phyloP scores from a whole-genome alignment of 805 yeast species.

The Monosporozyma yasuniensis region DNA sequence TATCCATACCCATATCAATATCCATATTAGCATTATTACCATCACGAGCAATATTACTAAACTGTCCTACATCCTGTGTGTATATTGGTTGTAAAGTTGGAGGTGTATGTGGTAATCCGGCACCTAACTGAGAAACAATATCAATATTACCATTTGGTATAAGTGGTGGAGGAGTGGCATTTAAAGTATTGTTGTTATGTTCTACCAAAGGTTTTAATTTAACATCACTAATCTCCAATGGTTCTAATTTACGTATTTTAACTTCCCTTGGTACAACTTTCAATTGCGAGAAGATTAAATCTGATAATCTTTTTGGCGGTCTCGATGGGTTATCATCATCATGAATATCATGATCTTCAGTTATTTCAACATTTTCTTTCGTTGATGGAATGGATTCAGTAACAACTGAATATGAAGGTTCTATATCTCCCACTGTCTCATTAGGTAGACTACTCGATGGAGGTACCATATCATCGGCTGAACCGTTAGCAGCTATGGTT shows the following conservation, averaged over 20 bases:
- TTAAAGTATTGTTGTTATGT: not conserved
- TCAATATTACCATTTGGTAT: not conserved
- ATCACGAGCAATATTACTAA: not conserved
- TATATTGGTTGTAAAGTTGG: not conserved
- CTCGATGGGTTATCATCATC: not conserved
- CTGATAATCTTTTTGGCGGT: constrained; percentile 5
- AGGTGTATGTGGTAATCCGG: not conserved
- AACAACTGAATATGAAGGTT: not conserved
- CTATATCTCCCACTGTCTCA: not conserved
- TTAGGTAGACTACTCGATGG: not conserved
- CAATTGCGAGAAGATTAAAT: constrained; percentile 11
- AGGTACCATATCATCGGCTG: not conserved
- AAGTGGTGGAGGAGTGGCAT: not conserved
- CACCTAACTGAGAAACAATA: not conserved
- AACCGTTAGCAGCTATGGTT: not conserved
- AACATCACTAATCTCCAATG: constrained; percentile 8
- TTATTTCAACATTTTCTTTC: not conserved
- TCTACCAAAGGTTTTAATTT: not conserved
- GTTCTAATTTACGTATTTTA: constrained; percentile 14
- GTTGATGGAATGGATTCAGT: not conserved
- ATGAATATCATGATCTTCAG: not conserved
- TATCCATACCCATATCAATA: not conserved
- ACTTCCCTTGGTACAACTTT: constrained; percentile 5
- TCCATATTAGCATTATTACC: not conserved
- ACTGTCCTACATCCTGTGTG: not conserved